phyloP scores from a whole-genome alignment of 192 early-diverging fungal genomes.

The Chytriomyces hyalinus region DNA sequence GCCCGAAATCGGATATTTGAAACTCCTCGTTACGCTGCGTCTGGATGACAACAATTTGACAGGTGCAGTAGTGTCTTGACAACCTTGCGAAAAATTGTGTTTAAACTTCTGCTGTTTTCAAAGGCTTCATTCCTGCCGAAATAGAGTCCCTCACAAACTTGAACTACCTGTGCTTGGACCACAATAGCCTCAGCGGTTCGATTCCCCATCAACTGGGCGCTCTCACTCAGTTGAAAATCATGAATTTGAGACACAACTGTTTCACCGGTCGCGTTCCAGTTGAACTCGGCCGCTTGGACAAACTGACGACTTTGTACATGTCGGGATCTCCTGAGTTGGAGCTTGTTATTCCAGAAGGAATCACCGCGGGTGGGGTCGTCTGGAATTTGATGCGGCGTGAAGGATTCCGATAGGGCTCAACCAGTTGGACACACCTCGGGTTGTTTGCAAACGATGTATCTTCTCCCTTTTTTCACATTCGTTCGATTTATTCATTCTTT shows the following conservation, averaged over 20 bases:
- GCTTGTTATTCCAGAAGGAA: neutral
- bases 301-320: constrained; percentile 6
- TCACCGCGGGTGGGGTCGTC: neutral
- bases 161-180: constrained; percentile 14
- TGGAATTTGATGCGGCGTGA: constrained; percentile 21
- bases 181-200: neutral
- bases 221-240: neutral
- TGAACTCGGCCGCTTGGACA: constrained; percentile 9
- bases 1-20: neutral
- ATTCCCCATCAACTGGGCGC: constrained; percentile 4
- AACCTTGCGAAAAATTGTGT: neutral
- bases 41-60: constrained; percentile 24
- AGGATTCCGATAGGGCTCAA: constrained; percentile 11
- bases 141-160: neutral
- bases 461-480: too few species aligned
- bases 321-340: neutral
- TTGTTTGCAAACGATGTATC: too few species aligned
- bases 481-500: too few species aligned
- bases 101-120: neutral
- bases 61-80: neutral
- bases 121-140: neutral
- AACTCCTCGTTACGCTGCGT: neutral
- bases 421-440: too few species aligned
- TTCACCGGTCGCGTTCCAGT: constrained; percentile 1
- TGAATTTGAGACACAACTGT: constrained; percentile 22